Evolutionary conservation across 179 eudicot species (phyloP).

Genomic region (Heliamphora pulchella): DNA sequence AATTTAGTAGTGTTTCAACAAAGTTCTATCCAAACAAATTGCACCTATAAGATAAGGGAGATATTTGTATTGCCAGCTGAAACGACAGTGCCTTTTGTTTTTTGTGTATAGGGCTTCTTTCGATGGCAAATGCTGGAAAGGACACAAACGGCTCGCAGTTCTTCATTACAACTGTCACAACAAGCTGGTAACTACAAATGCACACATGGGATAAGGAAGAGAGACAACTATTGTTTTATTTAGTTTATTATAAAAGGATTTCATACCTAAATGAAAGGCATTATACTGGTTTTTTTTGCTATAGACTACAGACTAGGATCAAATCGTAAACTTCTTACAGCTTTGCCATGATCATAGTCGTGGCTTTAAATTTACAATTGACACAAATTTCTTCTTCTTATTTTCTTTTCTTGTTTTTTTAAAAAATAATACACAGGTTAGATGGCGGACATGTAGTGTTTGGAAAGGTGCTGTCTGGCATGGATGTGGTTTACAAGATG

Average conservation of each 20-base stretch:
- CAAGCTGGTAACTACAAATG: slow-evolving; percentile 61
- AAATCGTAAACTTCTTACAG: too few relatives aligned
- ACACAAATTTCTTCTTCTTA: background rate
- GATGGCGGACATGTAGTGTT: slow-evolving; percentile 95
- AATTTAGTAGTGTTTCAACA: background rate
- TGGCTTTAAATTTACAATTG: background rate
- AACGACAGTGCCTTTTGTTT: background rate
- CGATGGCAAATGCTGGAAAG: slow-evolving; percentile 94
- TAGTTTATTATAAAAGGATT: background rate
- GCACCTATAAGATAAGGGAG: background rate
- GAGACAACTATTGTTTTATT: background rate
- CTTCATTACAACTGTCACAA: slow-evolving; percentile 95
- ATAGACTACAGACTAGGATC: background rate
- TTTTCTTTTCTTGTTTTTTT: background rate
- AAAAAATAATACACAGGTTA: slow-evolving; percentile 54
- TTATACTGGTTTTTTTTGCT: too few relatives aligned
- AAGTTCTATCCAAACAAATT: background rate
- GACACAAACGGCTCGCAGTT: slow-evolving; percentile 98
- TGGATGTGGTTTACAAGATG: slow-evolving; percentile 91
- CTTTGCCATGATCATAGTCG: too few relatives aligned
- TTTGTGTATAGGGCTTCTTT: slow-evolving; percentile 54
- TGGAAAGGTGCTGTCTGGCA: slow-evolving; percentile 91
- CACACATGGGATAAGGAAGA: background rate
- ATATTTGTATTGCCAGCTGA: background rate
- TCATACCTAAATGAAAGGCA: too few relatives aligned